Conservation (phyloP, 2,329 filamentous ascomycete genomes). For the Diaporthe caulivora region DNA sequence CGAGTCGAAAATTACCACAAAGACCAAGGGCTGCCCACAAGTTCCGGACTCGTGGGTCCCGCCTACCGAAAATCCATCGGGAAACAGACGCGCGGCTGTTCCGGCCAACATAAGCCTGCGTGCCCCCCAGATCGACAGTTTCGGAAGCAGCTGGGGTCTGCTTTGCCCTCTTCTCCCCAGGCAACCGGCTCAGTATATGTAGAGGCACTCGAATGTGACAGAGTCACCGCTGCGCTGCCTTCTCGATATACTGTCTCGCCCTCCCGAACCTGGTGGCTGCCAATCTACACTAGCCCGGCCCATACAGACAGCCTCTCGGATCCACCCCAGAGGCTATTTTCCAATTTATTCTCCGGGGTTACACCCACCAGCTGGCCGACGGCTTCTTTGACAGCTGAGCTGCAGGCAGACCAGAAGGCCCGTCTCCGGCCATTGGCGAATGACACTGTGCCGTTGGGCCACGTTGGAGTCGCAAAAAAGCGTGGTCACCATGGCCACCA, state of each 20-base stretch:
- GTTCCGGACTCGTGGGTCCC: not conserved
- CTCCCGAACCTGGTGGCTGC: slow-evolving; percentile 18
- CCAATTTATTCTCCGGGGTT: slow-evolving; percentile 28
- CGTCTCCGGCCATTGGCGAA: slow-evolving; percentile 22
- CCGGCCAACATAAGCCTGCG: slow-evolving; percentile 1
- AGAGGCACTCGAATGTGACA: slow-evolving; percentile 21
- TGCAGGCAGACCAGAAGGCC: slow-evolving; percentile 16
- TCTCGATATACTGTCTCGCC: not conserved
- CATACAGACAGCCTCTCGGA: slow-evolving; percentile 17
- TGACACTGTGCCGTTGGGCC: slow-evolving; percentile 23
- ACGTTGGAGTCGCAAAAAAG: slow-evolving; percentile 10
- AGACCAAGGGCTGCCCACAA: not conserved
- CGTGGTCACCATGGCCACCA: slow-evolving; percentile 37
- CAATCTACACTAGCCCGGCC: slow-evolving; percentile 16
- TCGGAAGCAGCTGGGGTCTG: slow-evolving; percentile 16
- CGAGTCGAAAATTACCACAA: not conserved
- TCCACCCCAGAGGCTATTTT: slow-evolving; percentile 11
- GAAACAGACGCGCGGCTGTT: slow-evolving; percentile 38
- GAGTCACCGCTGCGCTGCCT: not conserved
- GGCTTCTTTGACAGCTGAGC: slow-evolving; percentile 17
- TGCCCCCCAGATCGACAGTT: slow-evolving; percentile 20
- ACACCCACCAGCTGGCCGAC: slow-evolving; percentile 34
- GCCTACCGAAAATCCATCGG: not conserved
- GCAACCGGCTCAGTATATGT: slow-evolving; percentile 6
- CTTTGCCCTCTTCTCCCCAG: not conserved